Evolutionary conservation across 768 basidiomycete genomes (phyloP), one percentile per base, ranked within the genome.

Genomic region (Myochromella boudieri): DNA sequence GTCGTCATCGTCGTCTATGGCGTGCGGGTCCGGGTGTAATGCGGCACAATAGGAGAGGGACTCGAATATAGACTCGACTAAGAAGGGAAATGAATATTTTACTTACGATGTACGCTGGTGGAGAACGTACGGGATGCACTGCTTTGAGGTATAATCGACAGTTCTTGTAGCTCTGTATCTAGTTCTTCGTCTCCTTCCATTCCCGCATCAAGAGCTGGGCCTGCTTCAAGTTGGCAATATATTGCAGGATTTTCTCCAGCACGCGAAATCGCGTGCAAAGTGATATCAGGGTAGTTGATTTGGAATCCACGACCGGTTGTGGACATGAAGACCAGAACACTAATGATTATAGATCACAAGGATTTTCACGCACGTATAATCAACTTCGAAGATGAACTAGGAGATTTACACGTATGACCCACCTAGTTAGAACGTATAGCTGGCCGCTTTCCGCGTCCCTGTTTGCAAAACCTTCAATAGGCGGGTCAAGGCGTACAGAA

Each of bases 171-270:
- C 6, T 80, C 75, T 7, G 60, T 57, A 37, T 66, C 62, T 41
- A 65, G 69, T 21, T 73, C 68, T 10, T 68, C 66, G 53, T 45
- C 72, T 27, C 71, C 73, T 21, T 63, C 65, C 24, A 75, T 65
- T 24, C 68, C 67, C 9, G 39, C 56, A 18, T 62, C 65, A 41
- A 59, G 60, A 11, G 62, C 68, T n/a, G 68, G 67, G 40, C 61
- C 59, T 50, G 91, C 91, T 56, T 97, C 95, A 9, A 98, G 78
- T 56, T 99, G 97, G 62, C 94, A 97, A 66, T 97, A 98, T 61
- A 98, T 78, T 6, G 82, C 86, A 3, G 89, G 84, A 0, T 73
- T 75, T 7, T 67, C 51, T 33, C 81, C 79, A 2, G 78, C 75
- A 36, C 92, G 84, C 1, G 93, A 91, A 44, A 95, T 78, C 20